phyloP scores from a whole-genome alignment of 2,329 filamentous ascomycete species.

The Taxawa tesnikishii region DNA sequence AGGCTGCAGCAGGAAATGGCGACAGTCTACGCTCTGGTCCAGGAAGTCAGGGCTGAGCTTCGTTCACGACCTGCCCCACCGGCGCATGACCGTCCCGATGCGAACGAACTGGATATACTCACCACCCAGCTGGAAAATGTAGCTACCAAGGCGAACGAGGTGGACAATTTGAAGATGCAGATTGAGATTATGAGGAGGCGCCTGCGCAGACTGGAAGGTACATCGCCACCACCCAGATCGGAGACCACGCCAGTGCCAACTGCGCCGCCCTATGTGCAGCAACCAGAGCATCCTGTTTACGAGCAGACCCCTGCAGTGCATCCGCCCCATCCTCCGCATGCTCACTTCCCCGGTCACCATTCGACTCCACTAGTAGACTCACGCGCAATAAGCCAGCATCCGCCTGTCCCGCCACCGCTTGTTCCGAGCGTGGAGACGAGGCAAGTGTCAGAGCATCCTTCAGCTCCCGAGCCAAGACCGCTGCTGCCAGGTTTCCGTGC shows the following conservation, averaged over 20 bases:
- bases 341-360: not conserved
- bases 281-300: conserved; percentile 8
- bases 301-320: conserved; percentile 4
- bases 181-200: conserved; percentile 36
- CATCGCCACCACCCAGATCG: conserved; percentile 4
- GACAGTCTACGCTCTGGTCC: conserved; percentile 19
- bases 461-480: conserved; percentile 3
- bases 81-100: conserved; percentile 13
- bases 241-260: conserved; percentile 8
- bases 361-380: conserved; percentile 3
- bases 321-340: not conserved
- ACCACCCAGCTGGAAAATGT: conserved; percentile 27
- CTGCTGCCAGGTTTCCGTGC: conserved; percentile 8
- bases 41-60: conserved; percentile 24
- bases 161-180: conserved; percentile 34
- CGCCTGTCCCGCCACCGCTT: not conserved
- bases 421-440: not conserved
- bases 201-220: conserved; percentile 22
- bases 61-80: conserved; percentile 12
- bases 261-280: conserved; percentile 11
- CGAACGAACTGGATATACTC: conserved; percentile 30
- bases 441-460: not conserved
- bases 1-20: conserved; percentile 28
- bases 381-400: conserved; percentile 3
- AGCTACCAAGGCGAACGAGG: conserved; percentile 30